Percentiles rank a stretch among this genome's conserved stretches.
phyloP scores from a whole-genome alignment of 2,329 filamentous ascomycete species.

The Ceratocystis cacaofunesta region DNA sequence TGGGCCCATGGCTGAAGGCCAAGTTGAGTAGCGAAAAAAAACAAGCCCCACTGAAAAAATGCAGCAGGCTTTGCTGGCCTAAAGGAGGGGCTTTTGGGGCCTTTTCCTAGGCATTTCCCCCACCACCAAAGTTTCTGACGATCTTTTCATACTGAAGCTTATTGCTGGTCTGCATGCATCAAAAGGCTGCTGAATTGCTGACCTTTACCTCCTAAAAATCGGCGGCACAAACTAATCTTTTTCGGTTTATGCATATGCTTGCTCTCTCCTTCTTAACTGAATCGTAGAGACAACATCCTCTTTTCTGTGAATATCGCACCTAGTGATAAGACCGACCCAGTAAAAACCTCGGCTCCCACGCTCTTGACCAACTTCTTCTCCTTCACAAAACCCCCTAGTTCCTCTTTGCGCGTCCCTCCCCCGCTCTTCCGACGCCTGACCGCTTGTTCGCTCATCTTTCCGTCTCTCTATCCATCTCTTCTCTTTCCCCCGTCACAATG shows the following conservation, averaged over 20 bases:
- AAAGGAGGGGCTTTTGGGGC: not conserved
- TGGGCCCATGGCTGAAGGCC: too few species aligned
- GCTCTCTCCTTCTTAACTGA: conserved; percentile 10
- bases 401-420: not conserved
- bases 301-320: not conserved
- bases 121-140: conserved; percentile 1
- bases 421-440: not conserved
- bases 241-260: not conserved
- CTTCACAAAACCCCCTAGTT: not conserved
- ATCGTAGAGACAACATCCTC: not conserved
- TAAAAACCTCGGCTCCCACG: not conserved
- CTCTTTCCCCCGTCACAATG: conserved; percentile 10
- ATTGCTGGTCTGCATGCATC: not conserved
- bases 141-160: not conserved
- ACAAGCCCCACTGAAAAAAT: conserved; percentile 3
- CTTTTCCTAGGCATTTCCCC: not conserved
- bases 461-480: not conserved
- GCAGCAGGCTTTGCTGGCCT: not conserved
- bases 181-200: not conserved
- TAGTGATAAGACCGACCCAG: not conserved
- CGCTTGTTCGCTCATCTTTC: not conserved
- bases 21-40: not conserved
- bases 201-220: not conserved
- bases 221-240: not conserved
- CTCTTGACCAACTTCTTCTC: not conserved